Percentiles rank a stretch among this genome's conserved stretches.
Conservation (phyloP, 177 flowering plant species). For the Telopea speciosissima region DNA sequence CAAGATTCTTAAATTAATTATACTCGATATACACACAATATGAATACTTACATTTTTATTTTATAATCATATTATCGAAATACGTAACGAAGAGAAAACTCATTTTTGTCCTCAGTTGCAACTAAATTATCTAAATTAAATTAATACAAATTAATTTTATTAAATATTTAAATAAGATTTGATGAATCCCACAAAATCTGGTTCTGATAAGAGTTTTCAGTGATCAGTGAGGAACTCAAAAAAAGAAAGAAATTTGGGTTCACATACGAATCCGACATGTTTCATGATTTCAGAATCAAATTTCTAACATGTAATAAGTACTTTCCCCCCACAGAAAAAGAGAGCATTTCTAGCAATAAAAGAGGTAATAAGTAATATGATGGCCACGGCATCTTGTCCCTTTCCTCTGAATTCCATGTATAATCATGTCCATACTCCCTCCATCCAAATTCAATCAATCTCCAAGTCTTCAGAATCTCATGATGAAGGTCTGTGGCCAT, state of each 20-base stretch:
- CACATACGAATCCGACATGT: slow-evolving; percentile 25
- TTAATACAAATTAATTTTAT: too few relatives aligned
- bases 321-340: slow-evolving; percentile 14
- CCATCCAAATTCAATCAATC: slow-evolving; percentile 21
- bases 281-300: slow-evolving; percentile 32
- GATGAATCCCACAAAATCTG: too few relatives aligned
- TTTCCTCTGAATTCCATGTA: slow-evolving; percentile 44
- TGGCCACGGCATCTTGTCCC: slow-evolving; percentile 6
- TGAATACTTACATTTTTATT: too few relatives aligned
- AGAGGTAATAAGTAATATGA: slow-evolving; percentile 6
- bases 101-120: too few relatives aligned
- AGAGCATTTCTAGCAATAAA: slow-evolving; percentile 27
- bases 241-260: background rate
- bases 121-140: too few relatives aligned
- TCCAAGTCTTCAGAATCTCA: slow-evolving; percentile 26
- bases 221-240: too few relatives aligned
- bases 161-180: too few relatives aligned
- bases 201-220: too few relatives aligned
- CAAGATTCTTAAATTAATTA: too few relatives aligned
- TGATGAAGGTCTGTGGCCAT: slow-evolving; percentile 26
- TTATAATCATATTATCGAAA: too few relatives aligned
- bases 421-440: slow-evolving; percentile 28
- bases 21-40: too few relatives aligned
- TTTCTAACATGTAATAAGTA: slow-evolving; percentile 34
- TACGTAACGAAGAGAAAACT: too few relatives aligned